phyloP scores from a whole-genome alignment of 257 asterid species.

The Rauvolfia tetraphylla region DNA sequence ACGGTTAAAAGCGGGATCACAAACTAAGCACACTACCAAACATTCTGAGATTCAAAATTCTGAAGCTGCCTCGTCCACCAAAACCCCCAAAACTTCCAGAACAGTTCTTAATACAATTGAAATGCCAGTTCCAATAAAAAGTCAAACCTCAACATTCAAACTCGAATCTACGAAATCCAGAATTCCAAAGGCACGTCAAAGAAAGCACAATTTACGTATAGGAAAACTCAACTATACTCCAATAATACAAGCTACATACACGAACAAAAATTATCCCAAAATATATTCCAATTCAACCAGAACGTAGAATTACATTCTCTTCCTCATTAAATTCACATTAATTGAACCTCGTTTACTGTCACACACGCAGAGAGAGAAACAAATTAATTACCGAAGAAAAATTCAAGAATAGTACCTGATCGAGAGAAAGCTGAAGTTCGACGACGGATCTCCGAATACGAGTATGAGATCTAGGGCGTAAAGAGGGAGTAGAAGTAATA shows the following conservation, averaged over 20 bases:
- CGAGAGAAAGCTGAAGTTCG: background rate
- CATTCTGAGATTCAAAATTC: background rate
- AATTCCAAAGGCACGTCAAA: background rate
- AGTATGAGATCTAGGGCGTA: constrained; percentile 13
- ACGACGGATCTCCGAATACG: background rate
- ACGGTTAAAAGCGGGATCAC: background rate
- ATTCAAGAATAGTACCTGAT: background rate
- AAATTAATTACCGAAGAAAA: background rate
- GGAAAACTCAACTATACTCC: background rate
- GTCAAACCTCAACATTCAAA: background rate
- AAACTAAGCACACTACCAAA: background rate
- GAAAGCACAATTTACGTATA: background rate
- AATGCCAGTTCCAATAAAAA: background rate
- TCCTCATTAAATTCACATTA: constrained; percentile 5
- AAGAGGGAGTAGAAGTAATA: background rate
- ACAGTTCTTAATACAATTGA: background rate
- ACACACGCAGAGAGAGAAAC: background rate
- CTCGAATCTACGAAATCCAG: background rate
- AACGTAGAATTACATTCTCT: background rate
- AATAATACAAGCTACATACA: background rate
- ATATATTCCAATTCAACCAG: background rate
- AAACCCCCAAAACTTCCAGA: background rate
- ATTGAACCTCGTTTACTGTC: background rate
- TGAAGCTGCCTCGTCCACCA: background rate
- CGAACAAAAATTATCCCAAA: background rate